Evolutionary conservation across 306 rosid species (phyloP), one percentile per base, ranked within the genome.

Genomic region (Urtica urens): DNA sequence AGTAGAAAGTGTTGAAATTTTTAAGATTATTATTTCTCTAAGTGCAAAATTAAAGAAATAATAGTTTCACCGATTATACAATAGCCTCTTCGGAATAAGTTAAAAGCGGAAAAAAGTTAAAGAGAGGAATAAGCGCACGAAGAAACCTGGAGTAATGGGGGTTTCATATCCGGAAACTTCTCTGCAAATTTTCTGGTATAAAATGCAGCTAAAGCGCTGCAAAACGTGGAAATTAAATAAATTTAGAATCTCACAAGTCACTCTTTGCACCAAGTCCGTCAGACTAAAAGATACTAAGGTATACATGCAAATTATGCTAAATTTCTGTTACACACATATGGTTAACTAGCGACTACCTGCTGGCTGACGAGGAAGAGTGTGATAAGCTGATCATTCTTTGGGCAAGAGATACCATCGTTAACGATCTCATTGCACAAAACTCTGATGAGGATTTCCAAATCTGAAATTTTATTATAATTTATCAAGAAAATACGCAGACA

Each of bases 131-230:
- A 46, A 56, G 58, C 57, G 55, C 38, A 49, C 55, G 67, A 49
- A 49, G 48, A 52, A 66, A 90, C 97, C 97, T 90, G 97, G 33
- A 84, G 82, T 37, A 81, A 72, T 51, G 95, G 94, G 10, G 95
- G 87, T 77, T 77, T 81, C 60, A 81, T 42, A 72, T 90, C 95
- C 62, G 82, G 78, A 75, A 79, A 54, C 42, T 67, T 79, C 58
- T 81, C 95, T 38, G 79, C 70, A 61, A 81, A 84, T 68, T 75
- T 84, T 58, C 97, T 75, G 35, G 88, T 84, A 61, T 90, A 90
- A 67, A 90, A 90, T 66, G 97, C 97, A 45, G 97, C 95, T 67
- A 90, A 75, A 51, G 90, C 83, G 55, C 97, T 90, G 79, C 87
- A 77, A 59, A 74, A 44, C 53, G 64, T 28, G 57, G 52, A 33